Percentiles rank a stretch among this genome's conserved stretches.
Conservation (phyloP, 2,329 filamentous ascomycete genomes). For the Pseudogymnoascus sp. region DNA sequence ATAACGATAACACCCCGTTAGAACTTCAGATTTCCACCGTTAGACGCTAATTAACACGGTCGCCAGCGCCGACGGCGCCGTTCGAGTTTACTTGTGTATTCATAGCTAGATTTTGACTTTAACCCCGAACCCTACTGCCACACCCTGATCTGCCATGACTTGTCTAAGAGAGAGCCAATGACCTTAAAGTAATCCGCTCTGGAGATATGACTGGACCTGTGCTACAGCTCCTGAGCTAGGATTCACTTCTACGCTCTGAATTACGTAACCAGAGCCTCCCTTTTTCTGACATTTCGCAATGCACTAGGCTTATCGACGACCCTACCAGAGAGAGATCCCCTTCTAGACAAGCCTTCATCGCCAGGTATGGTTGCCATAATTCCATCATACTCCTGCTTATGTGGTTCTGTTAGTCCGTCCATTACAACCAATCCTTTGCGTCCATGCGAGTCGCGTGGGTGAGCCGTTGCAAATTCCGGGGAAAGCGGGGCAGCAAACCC, state of each 20-base stretch:
- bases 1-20: too few relatives aligned
- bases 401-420: too few relatives aligned
- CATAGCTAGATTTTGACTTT: not conserved
- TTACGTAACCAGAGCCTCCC: not conserved
- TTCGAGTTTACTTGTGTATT: too few relatives aligned
- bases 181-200: not conserved
- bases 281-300: not conserved
- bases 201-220: not conserved
- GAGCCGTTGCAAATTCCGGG: too few relatives aligned
- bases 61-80: too few relatives aligned
- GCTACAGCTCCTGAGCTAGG: not conserved
- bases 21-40: too few relatives aligned
- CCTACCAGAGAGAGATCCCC: not conserved
- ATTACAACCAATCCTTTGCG: too few relatives aligned
- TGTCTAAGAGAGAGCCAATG: not conserved
- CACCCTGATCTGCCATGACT: not conserved
- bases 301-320: not conserved
- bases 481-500: slow-evolving; percentile 38
- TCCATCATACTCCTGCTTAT: not conserved
- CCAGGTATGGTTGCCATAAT: not conserved
- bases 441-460: too few relatives aligned
- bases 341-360: not conserved
- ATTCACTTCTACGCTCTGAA: not conserved
- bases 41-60: too few relatives aligned
- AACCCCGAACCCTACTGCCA: not conserved